Conservation (phyloP, 768 basidiomycete genomes). For the Leccinellum albellum region DNA sequence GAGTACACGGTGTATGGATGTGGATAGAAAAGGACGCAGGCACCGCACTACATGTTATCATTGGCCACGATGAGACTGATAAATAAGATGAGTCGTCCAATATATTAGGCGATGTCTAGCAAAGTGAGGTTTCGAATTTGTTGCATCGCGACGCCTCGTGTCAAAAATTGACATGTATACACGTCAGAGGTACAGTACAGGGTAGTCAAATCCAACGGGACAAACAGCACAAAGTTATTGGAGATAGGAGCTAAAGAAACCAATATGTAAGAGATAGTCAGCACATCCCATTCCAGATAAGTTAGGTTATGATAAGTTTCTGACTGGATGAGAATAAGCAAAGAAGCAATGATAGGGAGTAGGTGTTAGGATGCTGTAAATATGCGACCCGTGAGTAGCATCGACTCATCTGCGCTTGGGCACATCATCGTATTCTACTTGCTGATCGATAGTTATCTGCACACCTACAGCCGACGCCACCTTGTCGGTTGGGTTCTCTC, state of each 20-base stretch:
- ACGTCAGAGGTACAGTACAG: not conserved
- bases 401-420: slow-evolving; percentile 14
- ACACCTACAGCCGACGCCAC: slow-evolving; percentile 39
- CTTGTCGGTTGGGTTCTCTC: slow-evolving; percentile 25
- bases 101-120: not conserved
- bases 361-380: not conserved
- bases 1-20: not conserved
- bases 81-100: too few relatives aligned
- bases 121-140: not conserved
- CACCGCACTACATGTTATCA: not conserved
- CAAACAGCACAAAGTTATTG: not conserved
- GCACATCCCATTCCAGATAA: slow-evolving; percentile 10
- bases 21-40: not conserved
- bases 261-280: not conserved
- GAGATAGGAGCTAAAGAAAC: not conserved
- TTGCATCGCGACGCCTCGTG: not conserved
- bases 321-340: not conserved
- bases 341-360: not conserved
- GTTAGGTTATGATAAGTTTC: not conserved
- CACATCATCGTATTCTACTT: slow-evolving; percentile 48
- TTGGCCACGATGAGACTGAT: not conserved
- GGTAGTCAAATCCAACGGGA: not conserved
- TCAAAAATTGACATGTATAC: not conserved
- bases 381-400: not conserved
- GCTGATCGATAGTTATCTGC: slow-evolving; percentile 54